Percentiles rank a stretch among this genome's conserved stretches.
These are phyloP conservation scores for Primulina huaijiensis DNA, from an alignment of 257 asterid species.

Conservation along the genomic window DNA sequence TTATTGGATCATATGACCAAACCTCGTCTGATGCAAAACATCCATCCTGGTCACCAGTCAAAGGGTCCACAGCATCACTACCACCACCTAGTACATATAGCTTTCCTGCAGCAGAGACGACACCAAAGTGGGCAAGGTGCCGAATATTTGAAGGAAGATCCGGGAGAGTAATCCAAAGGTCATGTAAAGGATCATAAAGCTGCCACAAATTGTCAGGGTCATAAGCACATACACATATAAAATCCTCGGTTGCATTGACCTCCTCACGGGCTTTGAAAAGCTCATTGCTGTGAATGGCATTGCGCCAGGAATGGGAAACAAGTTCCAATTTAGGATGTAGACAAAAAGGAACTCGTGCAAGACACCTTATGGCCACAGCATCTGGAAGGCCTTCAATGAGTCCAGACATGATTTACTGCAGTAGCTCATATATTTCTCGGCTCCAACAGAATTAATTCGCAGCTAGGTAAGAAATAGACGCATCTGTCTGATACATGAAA, in stretches of 20 bases:
- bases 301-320: conserved; percentile 89
- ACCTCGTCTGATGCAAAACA: conserved; percentile 90
- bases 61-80: conserved; percentile 93
- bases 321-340: conserved; percentile 75
- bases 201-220: conserved; percentile 98
- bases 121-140: conserved; percentile 93
- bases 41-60: conserved; percentile 95
- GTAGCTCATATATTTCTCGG: conserved; percentile 19
- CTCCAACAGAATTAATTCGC: conserved; percentile 9
- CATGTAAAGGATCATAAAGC: conserved; percentile 73
- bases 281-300: conserved; percentile 64
- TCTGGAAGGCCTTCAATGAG: conserved; percentile 99
- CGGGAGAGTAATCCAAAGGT: conserved; percentile 93
- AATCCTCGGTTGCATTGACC: conserved; percentile 71
- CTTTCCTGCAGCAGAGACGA: conserved; percentile 81
- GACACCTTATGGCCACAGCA: conserved; percentile 88
- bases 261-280: conserved; percentile 86
- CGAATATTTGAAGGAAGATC: conserved; percentile 77
- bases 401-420: conserved; percentile 59
- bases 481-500: conserved; percentile 30
- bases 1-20: conserved; percentile 81
- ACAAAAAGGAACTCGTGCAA: conserved; percentile 86
- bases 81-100: conserved; percentile 91
- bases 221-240: conserved; percentile 77
- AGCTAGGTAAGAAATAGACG: conserved; percentile 25